phyloP scores from a whole-genome alignment of 1,284 basidiomycete genomes.

The Microbotryomycetes sp. region DNA sequence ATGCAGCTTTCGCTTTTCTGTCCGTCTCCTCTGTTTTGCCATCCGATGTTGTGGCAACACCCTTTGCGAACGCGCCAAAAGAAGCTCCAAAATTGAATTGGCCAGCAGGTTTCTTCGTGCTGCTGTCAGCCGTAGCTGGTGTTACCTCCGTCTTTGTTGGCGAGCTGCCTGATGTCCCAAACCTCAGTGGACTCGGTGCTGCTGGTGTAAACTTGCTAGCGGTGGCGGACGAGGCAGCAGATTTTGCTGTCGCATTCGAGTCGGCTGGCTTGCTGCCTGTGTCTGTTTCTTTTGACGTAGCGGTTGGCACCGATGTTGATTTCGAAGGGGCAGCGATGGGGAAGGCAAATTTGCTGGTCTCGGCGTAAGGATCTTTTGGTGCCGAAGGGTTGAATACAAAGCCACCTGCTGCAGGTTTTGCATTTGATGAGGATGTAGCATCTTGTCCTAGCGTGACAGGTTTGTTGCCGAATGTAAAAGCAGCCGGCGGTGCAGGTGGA shows the following conservation, averaged over 20 bases:
- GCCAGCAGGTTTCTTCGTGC: slow-evolving; percentile 4
- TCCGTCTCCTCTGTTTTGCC: background rate
- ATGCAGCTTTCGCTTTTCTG: slow-evolving; percentile 2
- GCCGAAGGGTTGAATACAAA: slow-evolving; percentile 35
- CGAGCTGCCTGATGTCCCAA: slow-evolving; percentile 25
- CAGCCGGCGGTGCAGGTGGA: slow-evolving; percentile 31
- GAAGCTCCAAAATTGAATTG: slow-evolving; percentile 25
- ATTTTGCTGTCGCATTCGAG: slow-evolving; percentile 13
- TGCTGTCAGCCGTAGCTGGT: no score
- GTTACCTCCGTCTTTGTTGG: slow-evolving; percentile 3
- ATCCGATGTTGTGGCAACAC: slow-evolving; percentile 6
- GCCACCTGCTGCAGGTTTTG: slow-evolving; percentile 23
- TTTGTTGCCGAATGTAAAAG: slow-evolving; percentile 32
- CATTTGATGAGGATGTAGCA: slow-evolving; percentile 6
- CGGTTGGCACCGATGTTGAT: background rate
- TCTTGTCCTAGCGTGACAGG: slow-evolving; percentile 27
- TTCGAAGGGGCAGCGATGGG: slow-evolving; percentile 12
- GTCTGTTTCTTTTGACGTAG: slow-evolving; percentile 8
- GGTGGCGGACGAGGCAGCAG: slow-evolving; percentile 8
- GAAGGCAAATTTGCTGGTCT: slow-evolving; percentile 35
- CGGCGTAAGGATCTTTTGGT: slow-evolving; percentile 16
- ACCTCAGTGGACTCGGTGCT: slow-evolving; percentile 26
- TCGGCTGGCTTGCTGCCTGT: background rate
- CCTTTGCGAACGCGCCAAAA: slow-evolving; percentile 31
- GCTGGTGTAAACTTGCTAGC: slow-evolving; percentile 22